Conservation (phyloP, 495 filamentous ascomycete species). For the Aspergillus haitiensis region DNA sequence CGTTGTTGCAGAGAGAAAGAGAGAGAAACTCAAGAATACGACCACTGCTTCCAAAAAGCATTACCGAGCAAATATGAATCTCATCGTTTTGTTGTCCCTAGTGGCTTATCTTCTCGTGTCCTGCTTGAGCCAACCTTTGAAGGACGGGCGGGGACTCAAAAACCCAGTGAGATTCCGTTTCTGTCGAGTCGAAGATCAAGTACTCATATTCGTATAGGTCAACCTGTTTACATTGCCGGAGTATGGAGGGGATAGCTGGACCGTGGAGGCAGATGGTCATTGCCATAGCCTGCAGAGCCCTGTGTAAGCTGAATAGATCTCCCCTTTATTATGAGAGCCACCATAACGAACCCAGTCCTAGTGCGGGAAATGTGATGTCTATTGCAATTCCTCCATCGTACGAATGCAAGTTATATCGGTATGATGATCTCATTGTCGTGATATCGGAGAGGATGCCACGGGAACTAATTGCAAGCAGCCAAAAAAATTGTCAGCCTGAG, state of each 20-base stretch:
- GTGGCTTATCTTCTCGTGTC: too few relatives aligned
- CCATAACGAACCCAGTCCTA: neutral
- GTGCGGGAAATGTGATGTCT: neutral
- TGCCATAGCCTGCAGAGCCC: neutral
- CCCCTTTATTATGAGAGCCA: neutral
- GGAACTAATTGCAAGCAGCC: neutral
- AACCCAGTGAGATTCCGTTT: too few relatives aligned
- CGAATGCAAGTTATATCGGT: neutral
- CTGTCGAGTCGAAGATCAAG: too few relatives aligned
- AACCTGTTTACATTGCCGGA: neutral
- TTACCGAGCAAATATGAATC: too few relatives aligned
- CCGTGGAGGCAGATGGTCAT: neutral
- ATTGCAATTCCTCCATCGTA: neutral
- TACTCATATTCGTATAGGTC: neutral
- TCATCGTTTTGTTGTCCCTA: too few relatives aligned
- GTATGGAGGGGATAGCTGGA: neutral
- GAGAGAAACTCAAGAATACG: too few relatives aligned
- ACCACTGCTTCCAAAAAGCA: too few relatives aligned
- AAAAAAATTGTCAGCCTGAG: neutral
- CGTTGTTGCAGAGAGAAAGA: too few relatives aligned
- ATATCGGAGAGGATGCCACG: neutral
- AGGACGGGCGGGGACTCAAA: too few relatives aligned
- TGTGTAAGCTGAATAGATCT: neutral
- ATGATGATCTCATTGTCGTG: neutral
- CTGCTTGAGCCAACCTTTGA: too few relatives aligned